Percentiles rank a stretch among this genome's conserved stretches.
Conservation (phyloP, 2,329 filamentous ascomycete genomes). For the Lithohypha guttulata region DNA sequence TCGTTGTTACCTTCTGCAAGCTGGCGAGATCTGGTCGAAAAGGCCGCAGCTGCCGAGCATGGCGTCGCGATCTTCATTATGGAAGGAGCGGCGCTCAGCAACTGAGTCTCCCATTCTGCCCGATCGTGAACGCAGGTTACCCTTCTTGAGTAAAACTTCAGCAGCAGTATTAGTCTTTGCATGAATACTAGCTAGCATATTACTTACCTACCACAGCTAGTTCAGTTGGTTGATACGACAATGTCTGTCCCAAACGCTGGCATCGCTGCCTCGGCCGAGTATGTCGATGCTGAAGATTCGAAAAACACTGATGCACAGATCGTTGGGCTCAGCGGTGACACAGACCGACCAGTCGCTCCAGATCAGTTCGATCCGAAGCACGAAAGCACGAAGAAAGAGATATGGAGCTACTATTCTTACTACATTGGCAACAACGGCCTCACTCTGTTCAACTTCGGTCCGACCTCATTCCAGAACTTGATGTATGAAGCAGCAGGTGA, state of each 20-base stretch:
- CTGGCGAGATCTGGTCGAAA: no score
- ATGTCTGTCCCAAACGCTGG: slow-evolving; percentile 22
- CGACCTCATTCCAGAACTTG: slow-evolving; percentile 55
- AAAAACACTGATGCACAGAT: slow-evolving; percentile 9
- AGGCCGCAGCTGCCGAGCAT: no score
- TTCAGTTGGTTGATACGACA: background rate
- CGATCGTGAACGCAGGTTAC: no score
- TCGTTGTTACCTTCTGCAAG: no score
- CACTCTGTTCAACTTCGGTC: slow-evolving; percentile 53
- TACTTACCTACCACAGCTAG: background rate
- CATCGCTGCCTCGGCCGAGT: slow-evolving; percentile 15
- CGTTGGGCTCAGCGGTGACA: slow-evolving; percentile 12
- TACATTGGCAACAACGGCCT: slow-evolving; percentile 58
- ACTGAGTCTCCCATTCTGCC: no score
- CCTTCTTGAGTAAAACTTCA: no score
- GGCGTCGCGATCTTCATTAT: no score
- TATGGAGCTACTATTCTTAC: slow-evolving; percentile 51
- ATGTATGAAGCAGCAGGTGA: slow-evolving; percentile 50
- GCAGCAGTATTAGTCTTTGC: background rate
- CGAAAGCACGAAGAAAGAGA: slow-evolving; percentile 43
- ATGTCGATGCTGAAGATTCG: slow-evolving; percentile 16
- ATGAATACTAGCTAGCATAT: background rate
- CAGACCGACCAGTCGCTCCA: slow-evolving; percentile 38
- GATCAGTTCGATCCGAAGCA: slow-evolving; percentile 45
- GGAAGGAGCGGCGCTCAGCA: no score